Conservation (phyloP, 495 filamentous ascomycete genomes). For the Clohesyomyces aquaticus region DNA sequence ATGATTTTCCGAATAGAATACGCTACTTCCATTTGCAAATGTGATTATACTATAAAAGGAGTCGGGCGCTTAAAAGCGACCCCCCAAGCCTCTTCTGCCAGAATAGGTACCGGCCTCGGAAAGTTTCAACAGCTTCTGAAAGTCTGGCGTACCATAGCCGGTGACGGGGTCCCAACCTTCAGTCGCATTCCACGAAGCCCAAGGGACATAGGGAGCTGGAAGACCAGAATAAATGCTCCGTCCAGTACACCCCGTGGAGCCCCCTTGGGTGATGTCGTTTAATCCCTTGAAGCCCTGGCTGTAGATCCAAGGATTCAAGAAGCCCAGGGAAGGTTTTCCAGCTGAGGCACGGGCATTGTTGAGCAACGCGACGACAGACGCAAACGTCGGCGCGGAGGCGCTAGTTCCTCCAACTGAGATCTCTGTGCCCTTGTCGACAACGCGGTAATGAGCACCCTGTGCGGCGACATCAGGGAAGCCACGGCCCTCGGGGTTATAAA, state of each 20-base stretch:
- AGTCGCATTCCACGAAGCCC: slow-evolving; percentile 52
- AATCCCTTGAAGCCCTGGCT: slow-evolving; percentile 55
- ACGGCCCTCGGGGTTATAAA: slow-evolving; percentile 67
- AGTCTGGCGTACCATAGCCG: slow-evolving; percentile 60
- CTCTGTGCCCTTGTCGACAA: slow-evolving; percentile 58
- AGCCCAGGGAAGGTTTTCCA: slow-evolving; percentile 64
- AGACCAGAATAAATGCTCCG: slow-evolving; percentile 52
- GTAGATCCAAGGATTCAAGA: slow-evolving; percentile 79
- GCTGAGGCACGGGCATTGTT: slow-evolving; percentile 66
- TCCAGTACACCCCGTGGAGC: slow-evolving; percentile 64
- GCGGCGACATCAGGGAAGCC: slow-evolving; percentile 76
- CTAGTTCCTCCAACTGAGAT: slow-evolving; percentile 65
- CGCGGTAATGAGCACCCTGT: slow-evolving; percentile 59
- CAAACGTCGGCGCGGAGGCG: slow-evolving; percentile 65
- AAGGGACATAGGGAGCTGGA: slow-evolving; percentile 41
- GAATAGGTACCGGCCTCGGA: slow-evolving; percentile 26
- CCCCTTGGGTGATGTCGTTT: slow-evolving; percentile 66
- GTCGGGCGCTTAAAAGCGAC: not conserved
- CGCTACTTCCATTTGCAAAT: too few species aligned
- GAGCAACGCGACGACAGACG: slow-evolving; percentile 65
- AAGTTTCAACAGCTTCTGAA: slow-evolving; percentile 44
- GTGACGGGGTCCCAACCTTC: slow-evolving; percentile 66
- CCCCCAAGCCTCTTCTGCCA: slow-evolving; percentile 17
- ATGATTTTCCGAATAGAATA: too few species aligned
- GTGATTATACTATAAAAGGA: not conserved